Base-by-base conservation (phyloP, 192 early-diverging fungal species). In the Gaertneriomyces semiglobifer region DNA sequence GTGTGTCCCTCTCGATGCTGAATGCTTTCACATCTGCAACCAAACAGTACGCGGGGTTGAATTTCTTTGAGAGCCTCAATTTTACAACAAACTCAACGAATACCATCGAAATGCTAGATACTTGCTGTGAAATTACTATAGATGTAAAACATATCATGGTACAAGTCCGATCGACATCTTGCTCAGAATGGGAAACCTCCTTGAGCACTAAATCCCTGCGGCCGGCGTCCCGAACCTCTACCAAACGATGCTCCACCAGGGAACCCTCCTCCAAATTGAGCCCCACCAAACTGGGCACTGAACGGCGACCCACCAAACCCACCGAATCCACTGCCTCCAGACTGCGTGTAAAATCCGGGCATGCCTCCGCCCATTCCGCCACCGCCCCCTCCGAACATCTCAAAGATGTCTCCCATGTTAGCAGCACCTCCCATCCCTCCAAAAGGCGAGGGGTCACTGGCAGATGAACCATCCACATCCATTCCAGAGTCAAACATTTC, bases 401-500 rank as follows among this genome's bases (percentile, higher is more conserved):
- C 40, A 11, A 68, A 51, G 7, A 74, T 73, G 60, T 73, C 73
- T 33, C 68, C 53, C 71, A 65, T 64, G 33, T 43, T 18, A 11
- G n/a, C 66, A 19, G 51, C 59, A 16, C 72, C 72, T 57, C 59
- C 58, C 38, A 55, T 50, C 16, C 56, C 56, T 12, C 58, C 69
- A 33, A 57, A 52, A 39, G 62, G 62, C 9, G 14, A 39, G 10
- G 77, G 79, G 59, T 65, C 83, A 25, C 74, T 77, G 25, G 83
- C 83, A 20, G 73, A 73, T 20, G 78, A 71, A 4, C 88, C 91
- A 43, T 93, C 92, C 44, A 93, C 68, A 68, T 93, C 90, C 65
- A 78, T 83, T 12, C 92, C 92, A 46, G 82, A 81, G 64, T 93
- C 92, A 69, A 85, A 93, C 58, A 91, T 79, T 40, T 84, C 64